phyloP scores from a whole-genome alignment of 768 basidiomycete genomes.

The Leucosporidium yakuticum region DNA sequence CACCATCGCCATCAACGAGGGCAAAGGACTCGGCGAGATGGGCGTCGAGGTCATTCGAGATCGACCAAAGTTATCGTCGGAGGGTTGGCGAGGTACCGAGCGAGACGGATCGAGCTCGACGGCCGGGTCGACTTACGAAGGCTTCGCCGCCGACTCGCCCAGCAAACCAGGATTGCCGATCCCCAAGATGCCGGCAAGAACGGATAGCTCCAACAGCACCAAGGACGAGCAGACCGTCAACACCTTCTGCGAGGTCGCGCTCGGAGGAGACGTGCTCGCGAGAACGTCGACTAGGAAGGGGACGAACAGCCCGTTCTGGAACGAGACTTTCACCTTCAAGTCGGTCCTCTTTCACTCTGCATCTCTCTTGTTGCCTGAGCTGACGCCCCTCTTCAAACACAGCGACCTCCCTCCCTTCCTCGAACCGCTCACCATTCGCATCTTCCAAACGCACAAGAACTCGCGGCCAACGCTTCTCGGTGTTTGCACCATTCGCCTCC shows the following conservation, averaged over 20 bases:
- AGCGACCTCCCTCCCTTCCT: conserved; percentile 68
- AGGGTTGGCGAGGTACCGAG: conserved; percentile 4
- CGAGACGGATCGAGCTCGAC: conserved; percentile 3
- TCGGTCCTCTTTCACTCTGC: conserved; percentile 11
- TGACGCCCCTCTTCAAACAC: not conserved
- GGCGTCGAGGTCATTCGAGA: conserved; percentile 40
- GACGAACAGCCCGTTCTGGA: conserved; percentile 68
- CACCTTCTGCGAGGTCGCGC: conserved; percentile 66
- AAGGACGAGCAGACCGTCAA: conserved; percentile 45
- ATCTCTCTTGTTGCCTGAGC: not conserved
- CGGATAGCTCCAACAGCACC: not conserved
- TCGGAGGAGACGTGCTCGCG: conserved; percentile 62
- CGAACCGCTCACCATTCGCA: conserved; percentile 58
- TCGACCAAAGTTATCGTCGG: conserved; percentile 14
- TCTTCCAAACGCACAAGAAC: conserved; percentile 45
- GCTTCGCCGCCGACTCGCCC: not conserved
- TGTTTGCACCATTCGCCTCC: conserved; percentile 57
- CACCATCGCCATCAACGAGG: conserved; percentile 65
- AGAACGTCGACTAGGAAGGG: conserved; percentile 63
- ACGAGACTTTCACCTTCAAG: conserved; percentile 64
- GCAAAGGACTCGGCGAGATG: conserved; percentile 61
- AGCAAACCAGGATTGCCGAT: not conserved
- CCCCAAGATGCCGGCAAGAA: not conserved
- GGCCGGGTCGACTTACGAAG: not conserved
- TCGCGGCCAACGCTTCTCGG: conserved; percentile 47